These are phyloP conservation scores for Nakazawaea ernobii DNA, from an alignment of 805 yeast species.

Conservation along the genomic window DNA sequence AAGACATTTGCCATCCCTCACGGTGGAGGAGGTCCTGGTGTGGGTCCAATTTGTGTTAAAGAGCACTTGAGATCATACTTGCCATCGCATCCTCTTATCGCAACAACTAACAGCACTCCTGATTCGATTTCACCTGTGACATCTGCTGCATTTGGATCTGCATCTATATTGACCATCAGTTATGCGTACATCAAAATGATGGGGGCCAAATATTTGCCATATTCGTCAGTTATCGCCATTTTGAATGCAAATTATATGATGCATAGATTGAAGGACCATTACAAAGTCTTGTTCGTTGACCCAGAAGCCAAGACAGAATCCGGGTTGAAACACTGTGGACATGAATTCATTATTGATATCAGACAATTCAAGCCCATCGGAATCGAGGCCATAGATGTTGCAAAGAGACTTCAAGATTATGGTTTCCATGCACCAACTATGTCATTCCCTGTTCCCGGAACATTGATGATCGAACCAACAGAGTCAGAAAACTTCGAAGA, in stretches of 20 bases:
- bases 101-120: conserved; percentile 37
- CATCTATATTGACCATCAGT: conserved; percentile 87
- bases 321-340: conserved; percentile 79
- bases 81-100: conserved; percentile 69
- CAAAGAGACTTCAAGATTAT: conserved; percentile 95
- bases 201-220: conserved; percentile 81
- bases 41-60: conserved; percentile 95
- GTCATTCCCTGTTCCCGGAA: conserved; percentile 98
- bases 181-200: conserved; percentile 93
- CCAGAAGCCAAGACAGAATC: conserved; percentile 31
- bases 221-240: conserved; percentile 85
- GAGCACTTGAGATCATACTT: conserved; percentile 73
- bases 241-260: conserved; percentile 96
- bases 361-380: conserved; percentile 77
- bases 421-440: conserved; percentile 99
- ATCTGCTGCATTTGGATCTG: conserved; percentile 95
- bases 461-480: conserved; percentile 97
- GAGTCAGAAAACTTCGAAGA: conserved; percentile 89
- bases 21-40: conserved; percentile 99
- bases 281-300: conserved; percentile 70
- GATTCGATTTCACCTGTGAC: conserved; percentile 67
- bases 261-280: conserved; percentile 63
- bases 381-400: conserved; percentile 92
- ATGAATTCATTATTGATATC: conserved; percentile 90
- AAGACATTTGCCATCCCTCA: conserved; percentile 97